Evolutionary conservation across 768 basidiomycete species (phyloP), one percentile per base, ranked within the genome.

Genomic region (Postia placenta): DNA sequence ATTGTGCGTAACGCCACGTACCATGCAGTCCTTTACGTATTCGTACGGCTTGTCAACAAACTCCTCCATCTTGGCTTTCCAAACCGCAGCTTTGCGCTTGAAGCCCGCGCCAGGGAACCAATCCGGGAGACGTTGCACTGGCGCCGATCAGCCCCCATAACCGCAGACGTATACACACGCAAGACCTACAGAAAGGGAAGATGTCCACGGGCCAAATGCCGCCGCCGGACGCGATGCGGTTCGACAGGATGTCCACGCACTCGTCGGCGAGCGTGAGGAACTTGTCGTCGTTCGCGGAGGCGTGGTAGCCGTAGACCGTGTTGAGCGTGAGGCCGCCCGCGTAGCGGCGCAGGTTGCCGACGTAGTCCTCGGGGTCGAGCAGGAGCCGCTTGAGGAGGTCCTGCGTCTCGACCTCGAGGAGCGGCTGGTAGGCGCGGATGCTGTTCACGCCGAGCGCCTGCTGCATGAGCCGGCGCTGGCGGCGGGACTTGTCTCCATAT

Each of bases 31-130:
- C 64, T 79, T 76, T 47, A 81, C 74, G 42, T 69, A 78, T 35
- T 77, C 74, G 48, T 76, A 87, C 5, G 86, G 84, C 49, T 67
- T 67, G 25, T 87, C 78, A 17, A 81, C 79, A 43, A 81, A 83
- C 52, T 80, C 78, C 42, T 79, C 74, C 64, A 86, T 76, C 65
- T 74, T 75, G 25, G 70, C 71, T 61, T 78, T 85, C 86, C 86
- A 87, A 7, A 52, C 59, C 6, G 49, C 64, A 0, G 85, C 83
- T 50, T 81, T 82, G 17, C 67, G 64, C 61, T 79, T 77, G 68
- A 88, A 91, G 1, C 74, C 74, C 4, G 79, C 74, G 11, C 85
- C 85, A 19, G 87, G 87, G 41, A 78, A 67, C 81, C 83, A 87
- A 38, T 60, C 58, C 0, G 87, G 87, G 23, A 87, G 59, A 55